These are phyloP conservation scores for Globisporangium middletonii DNA, from an alignment of 352 stramenopile species.

Conservation along the genomic window DNA sequence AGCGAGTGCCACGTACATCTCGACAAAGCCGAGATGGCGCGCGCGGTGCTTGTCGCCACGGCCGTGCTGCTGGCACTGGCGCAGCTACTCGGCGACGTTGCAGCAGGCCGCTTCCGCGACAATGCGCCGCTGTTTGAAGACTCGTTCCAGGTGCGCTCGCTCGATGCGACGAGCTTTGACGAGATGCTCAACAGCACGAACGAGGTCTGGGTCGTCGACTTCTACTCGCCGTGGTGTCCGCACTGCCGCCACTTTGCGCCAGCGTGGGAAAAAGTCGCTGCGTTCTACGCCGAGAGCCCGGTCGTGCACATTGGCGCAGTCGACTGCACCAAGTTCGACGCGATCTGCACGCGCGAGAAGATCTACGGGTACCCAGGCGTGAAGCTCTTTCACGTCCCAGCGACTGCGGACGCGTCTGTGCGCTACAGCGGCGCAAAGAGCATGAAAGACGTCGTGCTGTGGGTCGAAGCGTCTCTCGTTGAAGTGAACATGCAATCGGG, in stretches of 20 bases:
- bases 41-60: constrained; percentile 16
- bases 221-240: constrained; percentile 82
- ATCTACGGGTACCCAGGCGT: constrained; percentile 61
- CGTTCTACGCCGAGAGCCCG: constrained; percentile 52
- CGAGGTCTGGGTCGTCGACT: constrained; percentile 76
- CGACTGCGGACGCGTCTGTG: constrained; percentile 16
- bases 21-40: constrained; percentile 19
- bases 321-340: constrained; percentile 59
- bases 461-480: constrained; percentile 51
- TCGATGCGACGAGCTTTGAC: constrained; percentile 33
- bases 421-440: constrained; percentile 20
- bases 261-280: constrained; percentile 60
- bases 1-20: no score
- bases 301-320: constrained; percentile 65
- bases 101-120: constrained; percentile 29
- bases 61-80: constrained; percentile 1
- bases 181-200: constrained; percentile 39
- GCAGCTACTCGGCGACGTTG: background rate
- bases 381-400: constrained; percentile 68
- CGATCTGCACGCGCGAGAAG: constrained; percentile 54
- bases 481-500: constrained; percentile 46
- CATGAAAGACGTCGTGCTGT: constrained; percentile 48
- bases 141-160: constrained; percentile 52
- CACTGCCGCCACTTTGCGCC: constrained; percentile 79
- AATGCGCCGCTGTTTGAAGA: constrained; percentile 56